Conservation (phyloP, 1,139 yeast species). For the Protomyces inouyei region DNA sequence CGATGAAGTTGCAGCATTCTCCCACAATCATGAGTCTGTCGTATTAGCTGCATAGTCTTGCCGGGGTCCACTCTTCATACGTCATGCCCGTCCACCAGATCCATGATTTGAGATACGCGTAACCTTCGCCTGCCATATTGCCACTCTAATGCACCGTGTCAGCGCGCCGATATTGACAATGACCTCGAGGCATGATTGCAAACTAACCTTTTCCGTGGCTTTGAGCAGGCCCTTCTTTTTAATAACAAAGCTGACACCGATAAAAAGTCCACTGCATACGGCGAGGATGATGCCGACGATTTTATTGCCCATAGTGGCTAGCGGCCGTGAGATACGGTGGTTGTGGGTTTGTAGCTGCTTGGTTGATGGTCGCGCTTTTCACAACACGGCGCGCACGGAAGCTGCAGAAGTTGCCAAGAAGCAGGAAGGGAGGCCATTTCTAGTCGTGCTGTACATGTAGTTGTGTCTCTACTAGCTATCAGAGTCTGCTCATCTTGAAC, state of each 20-base stretch:
- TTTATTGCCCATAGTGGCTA: conserved; percentile 20
- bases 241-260: conserved; percentile 30
- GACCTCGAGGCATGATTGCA: not conserved
- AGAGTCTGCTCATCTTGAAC: too few species aligned
- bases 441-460: too few species aligned
- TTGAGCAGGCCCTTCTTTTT: conserved; percentile 29
- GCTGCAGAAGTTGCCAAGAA: too few species aligned
- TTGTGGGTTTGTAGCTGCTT: too few species aligned
- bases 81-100: conserved; percentile 32
- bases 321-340: too few species aligned
- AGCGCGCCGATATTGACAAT: not conserved
- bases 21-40: conserved; percentile 27
- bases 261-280: conserved; percentile 29
- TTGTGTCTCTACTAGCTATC: too few species aligned
- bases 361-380: too few species aligned
- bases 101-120: conserved; percentile 30
- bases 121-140: conserved; percentile 31
- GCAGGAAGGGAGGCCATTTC: too few species aligned
- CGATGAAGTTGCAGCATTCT: conserved; percentile 30
- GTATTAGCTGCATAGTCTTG: not conserved
- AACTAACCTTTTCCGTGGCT: conserved; percentile 8
- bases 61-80: not conserved
- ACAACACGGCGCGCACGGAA: too few species aligned
- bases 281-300: conserved; percentile 29
- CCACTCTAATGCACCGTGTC: not conserved